phyloP scores from a whole-genome alignment of 345 rosid genomes.

The Angophora floribunda region DNA sequence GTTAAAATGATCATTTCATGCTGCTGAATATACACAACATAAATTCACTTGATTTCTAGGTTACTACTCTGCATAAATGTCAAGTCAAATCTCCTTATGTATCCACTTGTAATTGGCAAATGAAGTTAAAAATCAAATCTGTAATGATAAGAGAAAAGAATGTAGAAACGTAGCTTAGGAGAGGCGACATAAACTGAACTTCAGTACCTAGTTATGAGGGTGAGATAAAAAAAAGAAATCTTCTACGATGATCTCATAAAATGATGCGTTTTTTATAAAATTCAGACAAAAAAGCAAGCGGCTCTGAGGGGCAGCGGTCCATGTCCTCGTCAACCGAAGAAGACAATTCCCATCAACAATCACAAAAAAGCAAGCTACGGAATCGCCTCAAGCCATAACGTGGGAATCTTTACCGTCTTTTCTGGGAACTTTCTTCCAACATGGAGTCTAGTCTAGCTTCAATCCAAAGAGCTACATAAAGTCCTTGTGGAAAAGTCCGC shows the following conservation, averaged over 20 bases:
- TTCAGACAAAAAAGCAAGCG: background rate
- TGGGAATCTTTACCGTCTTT: background rate
- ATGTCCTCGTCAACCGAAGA: background rate
- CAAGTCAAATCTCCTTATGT: background rate
- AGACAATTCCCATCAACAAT: no score
- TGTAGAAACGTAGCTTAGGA: background rate
- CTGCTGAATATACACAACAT: background rate
- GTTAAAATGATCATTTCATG: background rate
- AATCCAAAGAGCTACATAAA: background rate
- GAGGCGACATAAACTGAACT: background rate
- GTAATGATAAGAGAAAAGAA: no score
- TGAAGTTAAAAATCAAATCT: no score
- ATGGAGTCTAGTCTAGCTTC: background rate
- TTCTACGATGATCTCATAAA: background rate
- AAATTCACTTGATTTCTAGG: background rate
- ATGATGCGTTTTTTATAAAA: background rate
- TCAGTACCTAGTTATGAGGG: background rate
- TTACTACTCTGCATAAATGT: accelerated
- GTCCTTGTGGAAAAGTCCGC: background rate
- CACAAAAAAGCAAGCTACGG: accelerated
- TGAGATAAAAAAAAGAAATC: background rate
- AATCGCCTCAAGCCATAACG: accelerated
- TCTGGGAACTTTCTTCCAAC: background rate
- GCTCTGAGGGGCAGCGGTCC: background rate
- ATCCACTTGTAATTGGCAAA: no score